These are phyloP conservation scores for Pichia exigua DNA, from an alignment of 805 yeast species.

Conservation along the genomic window DNA sequence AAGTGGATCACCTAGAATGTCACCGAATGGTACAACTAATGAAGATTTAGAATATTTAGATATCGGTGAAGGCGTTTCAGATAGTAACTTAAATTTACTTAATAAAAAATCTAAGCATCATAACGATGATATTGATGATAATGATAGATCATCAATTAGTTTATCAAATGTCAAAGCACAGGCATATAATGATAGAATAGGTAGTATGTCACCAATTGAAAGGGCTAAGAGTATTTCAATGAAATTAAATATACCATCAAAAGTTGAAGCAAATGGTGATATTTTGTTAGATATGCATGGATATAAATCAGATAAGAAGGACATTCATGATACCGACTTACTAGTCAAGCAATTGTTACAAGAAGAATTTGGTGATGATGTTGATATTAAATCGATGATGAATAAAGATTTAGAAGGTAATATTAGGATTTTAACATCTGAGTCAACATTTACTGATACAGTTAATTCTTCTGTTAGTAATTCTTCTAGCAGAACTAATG, in stretches of 20 bases:
- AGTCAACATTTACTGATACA: constrained; percentile 1
- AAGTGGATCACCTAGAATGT: constrained; percentile 22
- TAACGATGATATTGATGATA: not conserved
- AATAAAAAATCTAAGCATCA: not conserved
- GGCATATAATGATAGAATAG: not conserved
- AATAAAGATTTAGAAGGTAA: constrained; percentile 61
- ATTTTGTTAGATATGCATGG: constrained; percentile 91
- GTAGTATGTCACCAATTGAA: constrained; percentile 31
- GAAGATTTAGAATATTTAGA: constrained; percentile 48
- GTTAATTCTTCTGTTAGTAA: not conserved
- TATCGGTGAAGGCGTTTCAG: constrained; percentile 29
- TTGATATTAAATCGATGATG: constrained; percentile 38
- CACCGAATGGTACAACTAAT: constrained; percentile 15
- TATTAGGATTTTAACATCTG: constrained; percentile 38
- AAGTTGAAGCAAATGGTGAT: constrained; percentile 83
- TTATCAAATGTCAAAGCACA: not conserved
- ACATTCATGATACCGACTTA: constrained; percentile 68
- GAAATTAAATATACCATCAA: constrained; percentile 76
- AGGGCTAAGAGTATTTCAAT: constrained; percentile 57
- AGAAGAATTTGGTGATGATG: constrained; percentile 61
- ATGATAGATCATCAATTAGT: constrained; percentile 4
- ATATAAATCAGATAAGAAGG: constrained; percentile 78
- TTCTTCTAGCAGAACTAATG: not conserved
- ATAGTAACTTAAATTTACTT: not conserved
- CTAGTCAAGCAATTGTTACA: constrained; percentile 62